Base-by-base conservation (phyloP, 2,329 filamentous ascomycete genomes). In the Sclerotiophoma versabilis region DNA sequence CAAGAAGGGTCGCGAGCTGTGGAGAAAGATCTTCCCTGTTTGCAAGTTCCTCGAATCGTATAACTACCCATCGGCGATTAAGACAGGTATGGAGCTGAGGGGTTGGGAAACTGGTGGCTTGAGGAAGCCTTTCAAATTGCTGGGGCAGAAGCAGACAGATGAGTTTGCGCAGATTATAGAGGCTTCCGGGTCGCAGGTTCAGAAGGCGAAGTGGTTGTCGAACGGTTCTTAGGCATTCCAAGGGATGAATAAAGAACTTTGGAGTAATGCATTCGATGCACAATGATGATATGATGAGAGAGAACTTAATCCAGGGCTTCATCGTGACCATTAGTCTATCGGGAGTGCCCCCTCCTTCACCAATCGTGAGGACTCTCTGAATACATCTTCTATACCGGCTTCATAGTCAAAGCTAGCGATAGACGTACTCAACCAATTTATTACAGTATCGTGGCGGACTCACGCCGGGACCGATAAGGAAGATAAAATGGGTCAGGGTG, bases 41-140 rank as follows among this genome's bases (percentile, higher is more conserved):
- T 82, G 81, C 70, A 80, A 80, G 63, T 80, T 81, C 34, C 60
- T 83, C 5, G 81, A 83, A 64, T 71, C 75, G 4, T 71, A 81
- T 42, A 80, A 81, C 48, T 83, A 83, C 54, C 70, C 75, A 0
- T 68, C 77, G 5, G 78, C 77, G 6, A 75, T 81, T 8, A 83
- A 83, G 74, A 82, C 80, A 0, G 81, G 76, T 0, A 76, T 82
- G 65, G 80, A 82, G 63, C 51, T 82, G 42, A 73, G 72, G 25
- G 80, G 80, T 0, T 75, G 74, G 63, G 65, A 70, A 34, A 81
- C 80, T 0, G 81, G 81, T 15, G 80, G 79, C 3, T 33, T 81
- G 56, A 70, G 81, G 49, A 83, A 81, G 71, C 81, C 81, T 0
- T 83, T 82, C 64, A 64, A 70, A 10, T 58, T 82, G 41, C 60